Conservation (phyloP, 148 eudicot genomes). For the Chenopodium quinoa region DNA sequence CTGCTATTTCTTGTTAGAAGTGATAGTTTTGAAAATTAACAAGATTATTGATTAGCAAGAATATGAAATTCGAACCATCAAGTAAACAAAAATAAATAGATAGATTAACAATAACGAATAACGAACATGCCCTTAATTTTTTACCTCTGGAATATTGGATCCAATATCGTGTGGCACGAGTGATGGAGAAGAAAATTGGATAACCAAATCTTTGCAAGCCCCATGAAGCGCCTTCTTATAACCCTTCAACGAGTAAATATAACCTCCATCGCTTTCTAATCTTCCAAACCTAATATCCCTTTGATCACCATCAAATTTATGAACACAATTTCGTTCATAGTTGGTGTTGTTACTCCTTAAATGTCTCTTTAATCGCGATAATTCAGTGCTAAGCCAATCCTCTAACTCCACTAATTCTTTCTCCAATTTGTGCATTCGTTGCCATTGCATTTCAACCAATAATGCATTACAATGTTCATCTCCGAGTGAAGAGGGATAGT, state of each 20-base stretch:
- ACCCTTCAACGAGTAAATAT: slow-evolving; percentile 13
- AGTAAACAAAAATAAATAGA: neutral
- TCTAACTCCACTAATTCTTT: slow-evolving; percentile 27
- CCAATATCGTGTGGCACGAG: slow-evolving; percentile 25
- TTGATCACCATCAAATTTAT: neutral
- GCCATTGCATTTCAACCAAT: slow-evolving; percentile 3
- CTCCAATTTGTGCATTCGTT: slow-evolving; percentile 23
- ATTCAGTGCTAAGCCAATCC: slow-evolving; percentile 21
- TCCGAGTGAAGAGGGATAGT: neutral
- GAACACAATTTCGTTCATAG: neutral
- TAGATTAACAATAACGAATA: neutral
- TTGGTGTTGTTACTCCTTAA: slow-evolving; percentile 5
- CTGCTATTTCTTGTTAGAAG: neutral
- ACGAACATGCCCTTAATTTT: neutral
- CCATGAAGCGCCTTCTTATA: neutral
- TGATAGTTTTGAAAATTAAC: neutral
- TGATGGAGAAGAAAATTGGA: slow-evolving; percentile 29
- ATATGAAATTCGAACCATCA: too few relatives aligned
- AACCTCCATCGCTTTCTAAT: slow-evolving; percentile 16
- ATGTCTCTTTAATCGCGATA: slow-evolving; percentile 21
- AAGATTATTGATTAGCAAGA: neutral
- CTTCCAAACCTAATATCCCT: slow-evolving; percentile 20
- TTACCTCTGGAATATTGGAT: slow-evolving; percentile 23
- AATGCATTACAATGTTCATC: neutral
- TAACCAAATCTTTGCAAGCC: slow-evolving; percentile 6